Evolutionary conservation across 148 eudicot genomes (phyloP).

Genomic region (Camellia lanceoleosa): DNA sequence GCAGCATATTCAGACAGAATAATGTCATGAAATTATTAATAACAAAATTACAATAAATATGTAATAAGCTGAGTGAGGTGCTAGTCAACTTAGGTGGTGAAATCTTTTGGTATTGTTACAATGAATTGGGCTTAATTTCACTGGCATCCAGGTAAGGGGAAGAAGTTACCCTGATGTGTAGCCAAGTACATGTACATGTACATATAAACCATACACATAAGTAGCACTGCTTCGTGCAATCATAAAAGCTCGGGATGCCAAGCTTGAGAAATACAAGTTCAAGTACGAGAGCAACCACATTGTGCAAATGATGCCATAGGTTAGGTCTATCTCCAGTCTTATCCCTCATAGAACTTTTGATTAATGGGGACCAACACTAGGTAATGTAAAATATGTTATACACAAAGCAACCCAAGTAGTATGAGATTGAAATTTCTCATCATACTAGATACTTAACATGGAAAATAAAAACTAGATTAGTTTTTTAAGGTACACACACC

Average conservation of each 20-base stretch:
- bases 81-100: not conserved
- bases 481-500: not conserved
- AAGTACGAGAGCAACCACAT: not conserved
- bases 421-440: not conserved
- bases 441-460: not conserved
- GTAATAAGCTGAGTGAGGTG: not conserved
- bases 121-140: not conserved
- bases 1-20: slow-evolving; percentile 32
- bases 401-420: not conserved
- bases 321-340: no score
- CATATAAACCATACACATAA: not conserved
- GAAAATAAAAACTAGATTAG: not conserved
- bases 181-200: not conserved
- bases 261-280: not conserved
- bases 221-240: not conserved
- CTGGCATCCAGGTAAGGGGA: not conserved
- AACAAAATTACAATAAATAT: not conserved
- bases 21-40: slow-evolving; percentile 1
- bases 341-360: not conserved
- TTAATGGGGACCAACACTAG: not conserved
- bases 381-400: not conserved
- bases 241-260: not conserved
- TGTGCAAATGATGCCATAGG: not conserved
- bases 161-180: slow-evolving; percentile 3
- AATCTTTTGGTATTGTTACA: not conserved